These are phyloP conservation scores for Flaveria bidentis DNA, from an alignment of 129 eudicot genomes.

Conservation along the genomic window DNA sequence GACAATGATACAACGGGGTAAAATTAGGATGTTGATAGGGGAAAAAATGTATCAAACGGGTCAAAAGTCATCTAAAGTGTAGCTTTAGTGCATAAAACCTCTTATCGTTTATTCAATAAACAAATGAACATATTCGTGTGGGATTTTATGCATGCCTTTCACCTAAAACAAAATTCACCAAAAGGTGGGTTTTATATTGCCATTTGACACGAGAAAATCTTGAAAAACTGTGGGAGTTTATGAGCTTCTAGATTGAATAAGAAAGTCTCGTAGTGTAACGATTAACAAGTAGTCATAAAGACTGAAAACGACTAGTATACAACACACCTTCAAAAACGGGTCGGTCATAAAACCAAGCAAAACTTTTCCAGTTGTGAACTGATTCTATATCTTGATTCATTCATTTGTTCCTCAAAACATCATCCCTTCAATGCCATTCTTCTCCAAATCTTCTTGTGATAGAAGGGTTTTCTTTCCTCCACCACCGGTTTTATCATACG, in stretches of 20 bases:
- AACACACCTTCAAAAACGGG: constrained; percentile 16
- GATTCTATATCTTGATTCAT: constrained; percentile 7
- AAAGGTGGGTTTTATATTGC: background rate
- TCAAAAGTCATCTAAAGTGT: background rate
- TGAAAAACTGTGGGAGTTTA: background rate
- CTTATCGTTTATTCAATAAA: too few relatives aligned
- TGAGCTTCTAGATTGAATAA: background rate
- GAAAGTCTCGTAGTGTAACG: background rate
- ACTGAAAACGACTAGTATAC: constrained; percentile 12
- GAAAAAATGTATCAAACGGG: background rate
- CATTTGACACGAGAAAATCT: background rate
- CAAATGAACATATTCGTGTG: too few relatives aligned
- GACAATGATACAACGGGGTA: background rate
- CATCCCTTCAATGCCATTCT: constrained; percentile 46
- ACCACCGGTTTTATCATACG: constrained; percentile 90
- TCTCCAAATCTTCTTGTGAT: constrained; percentile 84
- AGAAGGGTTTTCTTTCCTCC: constrained; percentile 79
- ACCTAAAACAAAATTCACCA: background rate
- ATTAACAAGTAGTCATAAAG: background rate
- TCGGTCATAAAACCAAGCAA: background rate
- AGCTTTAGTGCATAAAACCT: background rate
- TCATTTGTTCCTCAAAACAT: constrained; percentile 50
- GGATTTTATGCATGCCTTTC: too few relatives aligned
- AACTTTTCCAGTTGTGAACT: constrained; percentile 18
- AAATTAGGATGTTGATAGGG: background rate